A percentile compares a stretch with the other conserved stretches of the same genome.
These are phyloP conservation scores for Solanum paucissectum DNA, from an alignment of 257 asterid species.

Conservation along the genomic window DNA sequence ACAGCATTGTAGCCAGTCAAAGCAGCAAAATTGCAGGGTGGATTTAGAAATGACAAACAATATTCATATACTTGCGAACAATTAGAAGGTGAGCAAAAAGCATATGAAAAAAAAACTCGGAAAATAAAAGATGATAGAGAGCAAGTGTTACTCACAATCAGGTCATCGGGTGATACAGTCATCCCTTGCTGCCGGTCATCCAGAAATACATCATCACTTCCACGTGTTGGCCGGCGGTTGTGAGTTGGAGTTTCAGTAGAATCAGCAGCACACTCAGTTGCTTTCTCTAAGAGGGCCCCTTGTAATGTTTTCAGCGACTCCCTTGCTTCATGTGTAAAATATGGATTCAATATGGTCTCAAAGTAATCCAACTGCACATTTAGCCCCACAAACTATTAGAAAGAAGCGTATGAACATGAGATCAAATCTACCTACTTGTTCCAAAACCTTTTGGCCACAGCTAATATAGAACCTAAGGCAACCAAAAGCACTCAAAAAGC, in stretches of 20 bases:
- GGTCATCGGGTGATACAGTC: slow-evolving; percentile 89
- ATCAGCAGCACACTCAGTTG: slow-evolving; percentile 72
- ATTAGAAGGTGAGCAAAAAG: not conserved
- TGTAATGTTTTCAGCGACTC: slow-evolving; percentile 85
- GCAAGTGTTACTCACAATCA: slow-evolving; percentile 19
- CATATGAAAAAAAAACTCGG: not conserved
- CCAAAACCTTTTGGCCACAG: not conserved
- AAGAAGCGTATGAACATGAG: not conserved
- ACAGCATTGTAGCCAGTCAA: not conserved
- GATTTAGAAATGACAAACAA: not conserved
- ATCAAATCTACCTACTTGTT: not conserved
- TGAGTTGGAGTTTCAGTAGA: slow-evolving; percentile 81
- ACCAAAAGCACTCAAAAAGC: not conserved
- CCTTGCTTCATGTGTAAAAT: slow-evolving; percentile 88
- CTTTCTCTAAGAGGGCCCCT: slow-evolving; percentile 80
- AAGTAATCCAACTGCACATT: slow-evolving; percentile 88
- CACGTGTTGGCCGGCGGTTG: slow-evolving; percentile 88
- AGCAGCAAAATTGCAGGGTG: not conserved
- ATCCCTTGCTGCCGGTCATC: slow-evolving; percentile 78
- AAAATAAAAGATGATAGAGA: not conserved
- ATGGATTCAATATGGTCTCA: slow-evolving; percentile 92
- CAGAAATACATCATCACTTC: slow-evolving; percentile 69
- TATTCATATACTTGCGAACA: not conserved
- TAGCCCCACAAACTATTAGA: not conserved
- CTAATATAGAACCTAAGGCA: not conserved